Percentiles rank a stretch among this genome's conserved stretches.
Evolutionary conservation across 1,284 basidiomycete genomes (phyloP).

Genomic region (Xerocomus cyaneibrunnescens): DNA sequence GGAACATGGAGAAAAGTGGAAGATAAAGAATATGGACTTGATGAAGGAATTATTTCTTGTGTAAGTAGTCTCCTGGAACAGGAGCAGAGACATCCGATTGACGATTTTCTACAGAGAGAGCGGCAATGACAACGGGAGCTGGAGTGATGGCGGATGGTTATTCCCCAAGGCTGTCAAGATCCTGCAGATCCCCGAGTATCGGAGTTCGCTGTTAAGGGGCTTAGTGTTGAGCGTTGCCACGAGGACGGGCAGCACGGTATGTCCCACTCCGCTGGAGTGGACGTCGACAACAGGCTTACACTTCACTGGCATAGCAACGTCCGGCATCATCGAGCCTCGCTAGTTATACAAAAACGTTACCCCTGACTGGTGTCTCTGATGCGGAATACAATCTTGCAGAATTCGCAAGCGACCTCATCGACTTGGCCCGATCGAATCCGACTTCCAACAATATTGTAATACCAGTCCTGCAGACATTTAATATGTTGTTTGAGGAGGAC

Average conservation of each 20-base stretch:
- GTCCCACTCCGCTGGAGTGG: slow-evolving; percentile 29
- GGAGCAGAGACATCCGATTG: slow-evolving; percentile 1
- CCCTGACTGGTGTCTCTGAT: slow-evolving; percentile 33
- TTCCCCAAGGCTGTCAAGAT: slow-evolving; percentile 72
- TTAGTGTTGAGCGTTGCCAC: slow-evolving; percentile 77
- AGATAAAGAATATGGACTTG: slow-evolving; percentile 44
- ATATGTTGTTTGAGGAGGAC: slow-evolving; percentile 68
- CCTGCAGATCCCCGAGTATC: slow-evolving; percentile 62
- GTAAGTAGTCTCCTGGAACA: slow-evolving; percentile 41
- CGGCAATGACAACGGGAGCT: slow-evolving; percentile 43
- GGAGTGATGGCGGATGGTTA: slow-evolving; percentile 70
- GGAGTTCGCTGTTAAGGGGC: slow-evolving; percentile 65
- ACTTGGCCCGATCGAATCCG: slow-evolving; percentile 52
- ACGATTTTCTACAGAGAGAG: slow-evolving; percentile 26
- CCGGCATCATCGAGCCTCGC: slow-evolving; percentile 63
- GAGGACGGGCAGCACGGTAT: slow-evolving; percentile 78
- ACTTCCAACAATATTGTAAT: slow-evolving; percentile 71
- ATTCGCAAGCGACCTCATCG: slow-evolving; percentile 56
- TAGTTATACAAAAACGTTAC: slow-evolving; percentile 55
- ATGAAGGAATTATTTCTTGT: slow-evolving; percentile 55
- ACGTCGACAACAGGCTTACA: slow-evolving; percentile 11
- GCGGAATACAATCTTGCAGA: slow-evolving; percentile 45
- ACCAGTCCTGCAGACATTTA: slow-evolving; percentile 75
- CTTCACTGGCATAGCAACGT: slow-evolving; percentile 53
- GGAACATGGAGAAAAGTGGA: slow-evolving; percentile 46